Evolutionary conservation across 2,329 filamentous ascomycete genomes (phyloP), one percentile per base, ranked within the genome.

Genomic region (Stemphylium lycopersici): DNA sequence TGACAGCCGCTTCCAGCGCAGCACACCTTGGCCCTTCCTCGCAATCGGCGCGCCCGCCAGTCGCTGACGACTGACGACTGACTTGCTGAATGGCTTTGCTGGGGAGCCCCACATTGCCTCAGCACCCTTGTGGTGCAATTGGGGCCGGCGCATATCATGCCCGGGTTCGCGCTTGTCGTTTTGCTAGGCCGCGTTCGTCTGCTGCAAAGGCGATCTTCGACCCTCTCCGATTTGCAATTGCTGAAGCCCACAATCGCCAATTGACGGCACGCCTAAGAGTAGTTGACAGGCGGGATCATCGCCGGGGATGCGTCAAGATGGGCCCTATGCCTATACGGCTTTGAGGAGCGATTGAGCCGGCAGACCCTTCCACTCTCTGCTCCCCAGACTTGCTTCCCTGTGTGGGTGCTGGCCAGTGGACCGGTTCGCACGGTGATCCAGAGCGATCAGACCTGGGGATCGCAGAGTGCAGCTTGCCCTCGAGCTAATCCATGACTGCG

Each of bases 141-240:
- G 41, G 52, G 56, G 49, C 56, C 56, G 46, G 47, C 50, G 50
- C 50, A 52, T 56, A 56, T 59, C 58, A 59, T 63, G 55, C 59
- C 63, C 58, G 56, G 49, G 46, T 51, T 56, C 51, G 56, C 55
- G 55, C 55, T 59, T 57, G 60, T 49, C 52, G 2, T 59, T 50
- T 20, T 34, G 33, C 33, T 52, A 48, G 43, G 39, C 49, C 38
- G 43, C 34, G 44, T 53, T 49, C 43, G 44, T 48, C 62, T 61
- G 56, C 62, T 72, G 70, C 70, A 72, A 66, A 68, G 68, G 63
- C 66, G 69, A 73, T 73, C 68, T 60, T 49, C 51, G 48, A 47
- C 43, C 45, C 52, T 51, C 37, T 42, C 50, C 37, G 48, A 55
- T 56, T 43, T 55, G 56, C 45, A 50, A 60, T 49, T 59, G 55